Evolutionary conservation across 768 basidiomycete species (phyloP).

Genomic region (Lyophyllum decastes): DNA sequence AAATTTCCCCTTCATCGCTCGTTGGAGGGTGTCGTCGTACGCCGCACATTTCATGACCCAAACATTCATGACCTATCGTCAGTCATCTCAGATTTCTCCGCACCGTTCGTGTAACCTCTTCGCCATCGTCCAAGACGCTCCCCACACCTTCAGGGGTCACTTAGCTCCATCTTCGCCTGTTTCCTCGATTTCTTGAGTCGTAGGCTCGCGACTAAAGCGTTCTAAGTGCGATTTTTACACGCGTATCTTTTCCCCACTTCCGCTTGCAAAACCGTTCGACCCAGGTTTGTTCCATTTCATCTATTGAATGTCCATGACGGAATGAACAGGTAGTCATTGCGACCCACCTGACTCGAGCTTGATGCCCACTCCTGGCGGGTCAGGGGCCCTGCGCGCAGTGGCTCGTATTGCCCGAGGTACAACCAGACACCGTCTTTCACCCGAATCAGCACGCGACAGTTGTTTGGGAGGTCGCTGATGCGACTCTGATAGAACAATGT

Average conservation of each 20-base stretch:
- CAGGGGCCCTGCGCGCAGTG: conserved; percentile 35
- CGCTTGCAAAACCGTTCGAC: conserved; percentile 22
- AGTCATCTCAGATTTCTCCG: too few relatives aligned
- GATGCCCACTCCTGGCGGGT: conserved; percentile 27
- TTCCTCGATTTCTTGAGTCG: conserved; percentile 20
- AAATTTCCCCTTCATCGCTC: conserved; percentile 26
- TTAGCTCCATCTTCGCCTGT: not conserved
- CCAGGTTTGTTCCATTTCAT: conserved; percentile 21
- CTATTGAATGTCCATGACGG: not conserved
- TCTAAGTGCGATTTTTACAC: conserved; percentile 30
- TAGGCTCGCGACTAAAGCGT: conserved; percentile 25
- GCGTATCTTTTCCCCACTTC: conserved; percentile 25
- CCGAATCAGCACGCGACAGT: conserved; percentile 30
- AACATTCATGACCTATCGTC: conserved; percentile 31
- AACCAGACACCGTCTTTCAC: conserved; percentile 33
- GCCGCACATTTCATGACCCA: conserved; percentile 42
- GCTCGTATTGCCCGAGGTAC: conserved; percentile 34
- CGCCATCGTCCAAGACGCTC: conserved; percentile 27
- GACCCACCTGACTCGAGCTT: conserved; percentile 18
- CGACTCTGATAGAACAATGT: conserved; percentile 26
- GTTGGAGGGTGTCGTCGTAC: conserved; percentile 38
- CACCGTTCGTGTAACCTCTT: too few relatives aligned
- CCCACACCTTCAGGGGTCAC: conserved; percentile 26
- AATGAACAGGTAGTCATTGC: not conserved
- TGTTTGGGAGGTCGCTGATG: conserved; percentile 21